Evolutionary conservation across 306 rosid species (phyloP).

Genomic region (Vigna angularis): DNA sequence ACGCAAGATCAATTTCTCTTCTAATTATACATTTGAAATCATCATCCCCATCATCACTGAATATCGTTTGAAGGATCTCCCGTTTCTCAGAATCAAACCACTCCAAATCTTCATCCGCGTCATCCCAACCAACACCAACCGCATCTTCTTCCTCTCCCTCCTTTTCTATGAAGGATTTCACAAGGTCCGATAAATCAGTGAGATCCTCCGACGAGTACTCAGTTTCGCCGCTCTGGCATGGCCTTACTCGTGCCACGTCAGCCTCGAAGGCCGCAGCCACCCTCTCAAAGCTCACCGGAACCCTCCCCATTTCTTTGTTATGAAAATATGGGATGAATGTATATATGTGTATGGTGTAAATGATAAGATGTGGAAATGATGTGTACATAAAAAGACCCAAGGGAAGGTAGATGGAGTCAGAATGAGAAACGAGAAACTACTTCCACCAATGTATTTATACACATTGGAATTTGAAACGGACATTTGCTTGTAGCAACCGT

Average conservation of each 20-base stretch:
- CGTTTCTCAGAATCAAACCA: neutral
- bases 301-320: neutral
- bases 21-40: neutral
- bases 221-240: neutral
- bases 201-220: neutral
- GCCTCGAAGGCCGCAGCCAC: neutral
- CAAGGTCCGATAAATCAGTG: neutral
- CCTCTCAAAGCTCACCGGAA: neutral
- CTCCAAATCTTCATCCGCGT: neutral
- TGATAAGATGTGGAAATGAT: neutral
- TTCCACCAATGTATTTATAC: neutral
- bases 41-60: neutral
- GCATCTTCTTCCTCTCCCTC: neutral
- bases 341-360: no score
- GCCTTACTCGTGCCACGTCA: neutral
- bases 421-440: neutral
- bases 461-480: neutral
- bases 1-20: neutral
- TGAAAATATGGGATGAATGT: neutral
- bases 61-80: neutral
- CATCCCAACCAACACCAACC: neutral
- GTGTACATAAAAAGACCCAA: neutral
- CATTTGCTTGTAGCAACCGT: neutral
- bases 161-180: constrained; percentile 6
- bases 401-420: neutral